Evolutionary conservation across 495 filamentous ascomycete species (phyloP).

Genomic region (Daldinia grandis): DNA sequence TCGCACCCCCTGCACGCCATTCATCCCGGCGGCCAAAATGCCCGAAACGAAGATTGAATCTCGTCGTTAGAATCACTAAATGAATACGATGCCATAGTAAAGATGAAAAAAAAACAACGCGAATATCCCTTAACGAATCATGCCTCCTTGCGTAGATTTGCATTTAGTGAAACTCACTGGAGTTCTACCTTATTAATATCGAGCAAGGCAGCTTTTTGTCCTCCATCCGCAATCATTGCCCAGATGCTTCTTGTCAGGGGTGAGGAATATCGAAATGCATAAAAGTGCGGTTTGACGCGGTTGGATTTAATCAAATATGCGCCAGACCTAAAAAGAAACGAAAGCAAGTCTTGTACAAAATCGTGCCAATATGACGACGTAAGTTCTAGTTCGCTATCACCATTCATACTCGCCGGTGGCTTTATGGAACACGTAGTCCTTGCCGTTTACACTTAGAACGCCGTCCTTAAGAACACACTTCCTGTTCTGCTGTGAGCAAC

Average conservation of each 20-base stretch:
- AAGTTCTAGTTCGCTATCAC: constrained; percentile 58
- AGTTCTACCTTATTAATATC: constrained; percentile 10
- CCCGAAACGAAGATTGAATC: not conserved
- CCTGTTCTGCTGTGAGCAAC: constrained; percentile 50
- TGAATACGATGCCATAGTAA: not conserved
- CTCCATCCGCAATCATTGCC: not conserved
- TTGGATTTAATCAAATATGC: constrained; percentile 1
- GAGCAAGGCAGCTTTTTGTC: not conserved
- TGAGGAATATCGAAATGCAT: not conserved
- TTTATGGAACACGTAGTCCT: constrained; percentile 98
- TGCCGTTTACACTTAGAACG: constrained; percentile 86
- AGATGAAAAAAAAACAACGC: constrained; percentile 13
- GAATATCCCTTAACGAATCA: constrained; percentile 13
- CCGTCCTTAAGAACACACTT: constrained; percentile 99
- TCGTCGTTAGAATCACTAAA: not conserved
- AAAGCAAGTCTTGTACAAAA: constrained; percentile 16
- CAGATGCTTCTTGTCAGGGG: not conserved
- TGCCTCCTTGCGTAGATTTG: constrained; percentile 11
- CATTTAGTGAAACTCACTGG: not conserved
- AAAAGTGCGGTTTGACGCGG: not conserved
- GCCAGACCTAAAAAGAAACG: constrained; percentile 13
- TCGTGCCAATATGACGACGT: not conserved
- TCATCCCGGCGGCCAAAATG: not conserved
- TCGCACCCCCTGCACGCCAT: not conserved
- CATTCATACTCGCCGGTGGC: constrained; percentile 97